Conservation (phyloP, 768 basidiomycete species). For the Filobasidium floriforme region DNA sequence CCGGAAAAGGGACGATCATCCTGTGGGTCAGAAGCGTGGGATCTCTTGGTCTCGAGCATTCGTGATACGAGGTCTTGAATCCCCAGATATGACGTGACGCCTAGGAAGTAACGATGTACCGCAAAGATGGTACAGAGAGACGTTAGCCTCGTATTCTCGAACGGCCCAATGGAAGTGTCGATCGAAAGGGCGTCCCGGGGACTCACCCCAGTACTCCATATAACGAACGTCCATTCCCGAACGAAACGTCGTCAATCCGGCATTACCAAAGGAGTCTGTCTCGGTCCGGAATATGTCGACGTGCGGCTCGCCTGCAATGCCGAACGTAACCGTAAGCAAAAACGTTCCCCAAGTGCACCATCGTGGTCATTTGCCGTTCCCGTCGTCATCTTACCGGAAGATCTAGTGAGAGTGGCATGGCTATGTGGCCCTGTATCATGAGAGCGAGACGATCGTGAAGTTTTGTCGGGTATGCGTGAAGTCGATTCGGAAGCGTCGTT, state of each 20-base stretch:
- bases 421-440: too few species aligned
- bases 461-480: too few species aligned
- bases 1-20: slow-evolving; percentile 1
- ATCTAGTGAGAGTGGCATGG: too few species aligned
- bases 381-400: too few species aligned
- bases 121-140: slow-evolving; percentile 6
- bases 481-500: too few species aligned
- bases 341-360: background rate
- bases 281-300: slow-evolving; percentile 10
- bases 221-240: background rate
- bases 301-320: background rate
- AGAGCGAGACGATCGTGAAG: too few species aligned
- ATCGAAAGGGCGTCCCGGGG: background rate
- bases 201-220: slow-evolving; percentile 17
- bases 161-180: too few species aligned
- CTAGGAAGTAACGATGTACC: background rate
- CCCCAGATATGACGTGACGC: slow-evolving; percentile 1
- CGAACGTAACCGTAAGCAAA: slow-evolving; percentile 4
- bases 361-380: too few species aligned
- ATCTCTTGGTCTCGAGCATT: slow-evolving; percentile 10
- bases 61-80: background rate
- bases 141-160: background rate
- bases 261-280: slow-evolving; percentile 19
- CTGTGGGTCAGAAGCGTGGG: background rate
- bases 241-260: slow-evolving; percentile 15